phyloP scores from a whole-genome alignment of 441 rosid genomes.

The Populus trichocarpa region DNA sequence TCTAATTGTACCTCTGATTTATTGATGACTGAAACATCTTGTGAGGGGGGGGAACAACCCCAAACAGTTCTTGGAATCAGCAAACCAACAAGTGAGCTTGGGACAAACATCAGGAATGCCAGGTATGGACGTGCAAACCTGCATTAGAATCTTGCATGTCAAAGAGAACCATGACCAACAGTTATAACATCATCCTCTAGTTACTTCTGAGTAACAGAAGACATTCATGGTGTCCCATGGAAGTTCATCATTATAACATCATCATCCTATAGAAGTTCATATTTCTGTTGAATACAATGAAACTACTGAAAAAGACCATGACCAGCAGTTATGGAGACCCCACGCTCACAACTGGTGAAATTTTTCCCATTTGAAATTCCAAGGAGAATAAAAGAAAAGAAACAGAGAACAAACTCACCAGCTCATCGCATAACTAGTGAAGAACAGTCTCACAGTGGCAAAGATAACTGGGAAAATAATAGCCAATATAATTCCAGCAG shows the following conservation, averaged over 20 bases:
- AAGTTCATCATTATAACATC: not conserved
- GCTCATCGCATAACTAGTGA: slow-evolving; percentile 77
- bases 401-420: slow-evolving; percentile 52
- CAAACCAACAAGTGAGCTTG: slow-evolving; percentile 78
- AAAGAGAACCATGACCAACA: not conserved
- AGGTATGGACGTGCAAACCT: slow-evolving; percentile 94
- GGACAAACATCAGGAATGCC: slow-evolving; percentile 87
- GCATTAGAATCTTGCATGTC: slow-evolving; percentile 29
- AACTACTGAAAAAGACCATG: not conserved
- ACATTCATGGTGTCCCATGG: not conserved
- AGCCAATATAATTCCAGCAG: slow-evolving; percentile 64
- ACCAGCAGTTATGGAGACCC: not conserved
- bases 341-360: not conserved
- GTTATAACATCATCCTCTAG: not conserved
- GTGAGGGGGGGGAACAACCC: slow-evolving; percentile 53
- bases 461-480: slow-evolving; percentile 65
- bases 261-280: not conserved
- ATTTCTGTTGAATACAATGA: not conserved
- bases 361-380: not conserved
- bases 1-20: slow-evolving; percentile 56
- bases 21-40: slow-evolving; percentile 54
- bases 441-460: slow-evolving; percentile 67
- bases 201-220: not conserved
- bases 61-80: slow-evolving; percentile 67
- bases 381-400: not conserved